Evolutionary conservation across 2,329 filamentous ascomycete species (phyloP), one percentile per base, ranked within the genome.

Genomic region (Fusarium sp.): DNA sequence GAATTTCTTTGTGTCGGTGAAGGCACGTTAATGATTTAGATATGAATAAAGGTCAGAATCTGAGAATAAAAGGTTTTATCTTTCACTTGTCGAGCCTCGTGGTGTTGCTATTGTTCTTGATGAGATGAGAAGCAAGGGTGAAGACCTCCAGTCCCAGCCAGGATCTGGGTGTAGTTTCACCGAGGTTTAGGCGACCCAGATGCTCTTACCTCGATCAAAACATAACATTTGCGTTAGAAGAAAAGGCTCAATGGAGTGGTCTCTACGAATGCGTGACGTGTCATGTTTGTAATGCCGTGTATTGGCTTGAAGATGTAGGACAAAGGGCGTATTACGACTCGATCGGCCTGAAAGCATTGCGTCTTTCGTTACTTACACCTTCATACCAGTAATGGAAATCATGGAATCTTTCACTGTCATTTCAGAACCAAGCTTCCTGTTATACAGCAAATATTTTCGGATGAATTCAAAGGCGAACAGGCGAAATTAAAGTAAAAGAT

Each of bases 71-170:
- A 25, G 11, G 4, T n/a, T 20, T 20, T 67, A 30, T 49, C 14
- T 42, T n/a, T 61, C n/a, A 30, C 20, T 55, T 18, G 29, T 56
- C 27, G 20, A 24, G 45, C 41, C 30, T 44, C 56, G 44, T 40
- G 40, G 57, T 25, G 10, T 20, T 56, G 42, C 48, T 66, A 54
- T 66, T 66, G 61, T 66, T 65, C 24, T 65, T 61, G 62, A 66
- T 61, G 48, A 66, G 57, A 61, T 66, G 55, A 67, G 62, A 49
- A 55, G 55, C 62, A 66, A 56, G 62, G 44, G 55, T 46, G n/a
- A 49, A 34, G 29, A 13, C 49, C n/a, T 67, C 22, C 14, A 55
- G 55, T 52, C 30, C 61, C n/a, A 16, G 37, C 61, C n/a, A 16
- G 37, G 48, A 30, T 46, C 44, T 55, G 25, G n/a, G 20, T 30